Conservation (phyloP, 345 rosid species). For the Sonneratia alba region DNA sequence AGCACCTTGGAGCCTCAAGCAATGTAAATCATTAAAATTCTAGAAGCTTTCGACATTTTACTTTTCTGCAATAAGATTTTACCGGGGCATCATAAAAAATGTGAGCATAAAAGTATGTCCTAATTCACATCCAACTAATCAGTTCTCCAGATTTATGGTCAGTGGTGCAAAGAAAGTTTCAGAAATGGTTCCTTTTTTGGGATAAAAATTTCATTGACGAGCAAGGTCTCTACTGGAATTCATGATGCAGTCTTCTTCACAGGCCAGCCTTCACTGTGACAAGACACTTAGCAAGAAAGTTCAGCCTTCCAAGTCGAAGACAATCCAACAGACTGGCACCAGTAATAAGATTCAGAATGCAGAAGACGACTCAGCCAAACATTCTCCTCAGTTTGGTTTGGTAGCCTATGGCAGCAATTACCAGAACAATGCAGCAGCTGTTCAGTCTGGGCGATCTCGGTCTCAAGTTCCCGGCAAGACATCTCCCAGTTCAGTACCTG, state of each 20-base stretch:
- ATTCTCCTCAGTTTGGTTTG: slow-evolving; percentile 22
- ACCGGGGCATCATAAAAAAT: background rate
- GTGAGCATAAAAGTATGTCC: too few relatives aligned
- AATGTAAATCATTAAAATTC: slow-evolving; percentile 18
- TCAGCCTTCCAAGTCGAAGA: background rate
- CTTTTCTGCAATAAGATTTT: background rate
- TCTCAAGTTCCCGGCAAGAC: too few relatives aligned
- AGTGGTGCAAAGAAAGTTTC: too few relatives aligned
- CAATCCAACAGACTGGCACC: background rate
- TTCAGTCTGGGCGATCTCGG: background rate
- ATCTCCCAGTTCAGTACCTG: background rate
- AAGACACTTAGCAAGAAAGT: background rate
- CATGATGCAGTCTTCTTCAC: background rate
- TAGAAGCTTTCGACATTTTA: background rate
- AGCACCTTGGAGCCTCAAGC: slow-evolving; percentile 13
- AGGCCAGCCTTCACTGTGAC: background rate
- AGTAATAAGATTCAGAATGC: background rate
- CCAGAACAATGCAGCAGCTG: slow-evolving; percentile 18
- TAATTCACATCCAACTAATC: too few relatives aligned
- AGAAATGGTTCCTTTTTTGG: too few relatives aligned
- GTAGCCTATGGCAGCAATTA: slow-evolving; percentile 17
- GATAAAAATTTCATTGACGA: too few relatives aligned
- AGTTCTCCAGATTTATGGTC: too few relatives aligned
- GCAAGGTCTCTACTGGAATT: background rate
- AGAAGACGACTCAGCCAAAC: background rate